Percentiles rank a stretch among this genome's conserved stretches.
These are phyloP conservation scores for Pleurotus pulmonarius DNA, from an alignment of 768 basidiomycete genomes.

Conservation along the genomic window DNA sequence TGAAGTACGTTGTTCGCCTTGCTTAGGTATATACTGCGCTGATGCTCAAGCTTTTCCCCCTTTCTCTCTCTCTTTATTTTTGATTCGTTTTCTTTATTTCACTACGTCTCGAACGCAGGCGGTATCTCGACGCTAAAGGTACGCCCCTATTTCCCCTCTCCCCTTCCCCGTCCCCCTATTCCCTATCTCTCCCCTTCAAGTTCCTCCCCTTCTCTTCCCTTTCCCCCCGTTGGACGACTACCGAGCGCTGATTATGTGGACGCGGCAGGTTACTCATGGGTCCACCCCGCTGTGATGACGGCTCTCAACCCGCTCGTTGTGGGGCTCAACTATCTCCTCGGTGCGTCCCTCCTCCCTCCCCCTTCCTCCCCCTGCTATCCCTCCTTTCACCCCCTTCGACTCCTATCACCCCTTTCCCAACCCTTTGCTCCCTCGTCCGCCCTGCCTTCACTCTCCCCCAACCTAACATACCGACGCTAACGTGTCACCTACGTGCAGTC, in stretches of 20 bases:
- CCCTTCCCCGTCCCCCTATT: not conserved
- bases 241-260: not conserved
- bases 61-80: not conserved
- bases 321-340: constrained; percentile 9
- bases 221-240: too few relatives aligned
- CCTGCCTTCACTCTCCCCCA: too few relatives aligned
- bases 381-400: too few relatives aligned
- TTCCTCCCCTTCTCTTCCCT: too few relatives aligned
- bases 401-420: too few relatives aligned
- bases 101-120: not conserved
- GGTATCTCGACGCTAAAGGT: constrained; percentile 9
- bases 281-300: constrained; percentile 7
- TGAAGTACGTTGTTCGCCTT: not conserved
- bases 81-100: not conserved
- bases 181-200: too few relatives aligned
- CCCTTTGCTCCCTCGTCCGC: too few relatives aligned
- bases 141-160: too few relatives aligned
- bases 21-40: too few relatives aligned
- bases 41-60: too few relatives aligned
- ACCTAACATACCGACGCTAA: not conserved
- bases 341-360: not conserved
- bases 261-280: not conserved
- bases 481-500: not conserved
- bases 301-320: not conserved
- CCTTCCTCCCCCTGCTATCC: too few relatives aligned